A percentile compares a stretch with the other conserved stretches of the same genome.
Evolutionary conservation across 148 eudicot genomes (phyloP).

Genomic region (Agrostemma githago): DNA sequence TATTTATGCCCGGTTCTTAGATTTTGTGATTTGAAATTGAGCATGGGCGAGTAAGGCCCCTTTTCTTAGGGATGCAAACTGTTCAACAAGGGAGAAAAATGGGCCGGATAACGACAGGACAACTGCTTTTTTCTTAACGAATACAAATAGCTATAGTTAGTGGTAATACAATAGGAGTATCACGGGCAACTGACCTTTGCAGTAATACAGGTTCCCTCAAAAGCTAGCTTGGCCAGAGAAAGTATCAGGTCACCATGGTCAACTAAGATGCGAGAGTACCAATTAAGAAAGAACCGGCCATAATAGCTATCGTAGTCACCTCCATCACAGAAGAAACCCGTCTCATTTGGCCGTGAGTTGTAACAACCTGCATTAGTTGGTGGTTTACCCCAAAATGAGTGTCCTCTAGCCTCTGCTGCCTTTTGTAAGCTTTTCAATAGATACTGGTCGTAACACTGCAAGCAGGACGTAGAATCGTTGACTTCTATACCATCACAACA

Average conservation of each 20-base stretch:
- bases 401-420: slow-evolving; percentile 89
- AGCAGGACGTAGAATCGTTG: slow-evolving; percentile 2
- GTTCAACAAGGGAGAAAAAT: neutral
- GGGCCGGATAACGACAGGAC: neutral
- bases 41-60: neutral
- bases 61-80: neutral
- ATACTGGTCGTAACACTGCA: slow-evolving; percentile 95
- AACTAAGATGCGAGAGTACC: slow-evolving; percentile 87
- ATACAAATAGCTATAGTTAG: neutral
- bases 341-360: slow-evolving; percentile 90
- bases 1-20: neutral
- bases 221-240: slow-evolving; percentile 75
- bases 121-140: neutral
- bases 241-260: slow-evolving; percentile 89
- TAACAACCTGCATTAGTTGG: slow-evolving; percentile 92
- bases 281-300: slow-evolving; percentile 88
- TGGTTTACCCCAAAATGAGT: slow-evolving; percentile 78
- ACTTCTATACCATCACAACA: neutral
- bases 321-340: slow-evolving; percentile 92
- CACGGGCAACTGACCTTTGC: slow-evolving; percentile 56
- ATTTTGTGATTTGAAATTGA: neutral
- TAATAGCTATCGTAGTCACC: slow-evolving; percentile 93
- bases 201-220: slow-evolving; percentile 82
- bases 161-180: neutral
- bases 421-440: slow-evolving; percentile 73